Base-by-base conservation (phyloP, 352 stramenopile species). In the Globisporangium cylindrosporum region DNA sequence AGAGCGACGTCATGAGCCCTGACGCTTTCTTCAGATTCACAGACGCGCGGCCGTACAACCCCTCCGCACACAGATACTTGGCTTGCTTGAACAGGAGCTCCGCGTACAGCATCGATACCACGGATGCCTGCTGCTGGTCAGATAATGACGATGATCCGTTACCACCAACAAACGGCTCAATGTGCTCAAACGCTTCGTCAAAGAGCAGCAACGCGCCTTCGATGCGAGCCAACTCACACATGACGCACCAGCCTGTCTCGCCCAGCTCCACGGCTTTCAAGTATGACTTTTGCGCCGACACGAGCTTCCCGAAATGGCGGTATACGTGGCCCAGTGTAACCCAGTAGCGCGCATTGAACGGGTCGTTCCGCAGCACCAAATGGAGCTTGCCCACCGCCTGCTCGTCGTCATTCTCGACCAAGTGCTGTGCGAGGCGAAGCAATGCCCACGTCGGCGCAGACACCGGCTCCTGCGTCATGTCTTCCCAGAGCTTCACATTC, bases 271-370 rank as follows among this genome's bases (percentile, higher is more conserved):
- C 86, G 0, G 88, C 82, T 43, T 89, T 88, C 61, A 87, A 59
- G 60, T 96, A 96, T 27, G 88, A 93, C 63, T 86, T 81, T 59
- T 94, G 86, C 18, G 88, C 84, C 2, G 86, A 91, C 22, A 94
- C 76, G 51, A 88, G 70, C 59, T 94, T 93, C 27, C 79, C 82
- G 60, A 96, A 96, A 32, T 90, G 83, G 12, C 79, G 78, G 62
- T 96, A 96, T 49, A 93, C 75, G 64, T 96, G 88, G 1, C 83
- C 88, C 36, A 96, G 73, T 4, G 78, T 78, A 25, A 91, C 81
- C 86, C 87, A 96, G 66, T 91, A 80, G 5, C 61, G 75, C 18
- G 85, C 70, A 67, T 86, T 89, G 27, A 79, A 62, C 29, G 86
- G 88, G 1, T 92, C 82, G 63, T 91, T 90, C 49, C 86, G 85